Base-by-base conservation (phyloP, 164 flowering plant genomes). In the Chloranthus sessilifolius region DNA sequence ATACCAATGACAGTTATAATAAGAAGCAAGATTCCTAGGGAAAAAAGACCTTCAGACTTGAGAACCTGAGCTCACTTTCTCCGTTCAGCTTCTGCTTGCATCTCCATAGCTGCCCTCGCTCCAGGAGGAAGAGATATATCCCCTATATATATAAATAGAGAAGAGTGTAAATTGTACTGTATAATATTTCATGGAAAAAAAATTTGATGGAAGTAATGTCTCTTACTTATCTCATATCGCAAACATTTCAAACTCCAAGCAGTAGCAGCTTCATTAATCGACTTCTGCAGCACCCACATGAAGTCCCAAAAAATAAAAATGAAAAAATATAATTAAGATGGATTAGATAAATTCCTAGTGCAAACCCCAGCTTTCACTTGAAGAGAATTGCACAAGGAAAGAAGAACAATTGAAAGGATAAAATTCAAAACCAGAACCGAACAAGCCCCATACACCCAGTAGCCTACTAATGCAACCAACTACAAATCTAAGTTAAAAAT, bases 41-140 rank as follows among this genome's bases (percentile, higher is more conserved):
- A 19, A 27, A 35, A 36, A 46, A 43, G 5, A 70, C 98, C 95
- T 83, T 90, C 95, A 45, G 99, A 81, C 59, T 86, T 95, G 24
- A 92, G 77, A 69, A 92, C 60, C 69, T 78, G 89, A 62, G 99
- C 96, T 69, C 99, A 80, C 60, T 73, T 88, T 65, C 71, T 86
- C 26, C 99, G 84, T 58, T 88, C 99, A 55, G 99, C 96, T 76
- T 92, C 97, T 30, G 95, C 99, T 67, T 92, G 97, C 99, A 86
- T 82, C 68, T 88, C 97, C 97, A 88, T 92, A 62, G 97, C 96
- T 12, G 66, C 84, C 51, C 71, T 80, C 37, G 88, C 83, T 49
- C 89, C 92, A 46, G 68, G 75, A 38, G 99, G 97, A 53, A 95
- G 92, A 67, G 83, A 67, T 54, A 92, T 92, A 62, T 92, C 99